A percentile compares a stretch with the other conserved stretches of the same genome.
phyloP scores from a whole-genome alignment of 352 stramenopile genomes.

The Pythium volutum region DNA sequence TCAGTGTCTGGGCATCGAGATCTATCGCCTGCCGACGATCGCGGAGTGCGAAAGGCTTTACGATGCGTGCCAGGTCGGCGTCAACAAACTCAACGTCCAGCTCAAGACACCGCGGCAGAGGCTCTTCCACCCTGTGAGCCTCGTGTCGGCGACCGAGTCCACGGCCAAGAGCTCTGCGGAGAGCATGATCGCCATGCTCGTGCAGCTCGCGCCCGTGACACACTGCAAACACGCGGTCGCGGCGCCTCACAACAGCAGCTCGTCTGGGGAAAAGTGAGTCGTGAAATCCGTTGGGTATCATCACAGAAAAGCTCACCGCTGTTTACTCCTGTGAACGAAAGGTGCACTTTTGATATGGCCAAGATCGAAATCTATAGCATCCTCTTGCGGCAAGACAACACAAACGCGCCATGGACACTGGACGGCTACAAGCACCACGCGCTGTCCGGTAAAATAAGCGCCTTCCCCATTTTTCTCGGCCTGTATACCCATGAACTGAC shows the following conservation, averaged over 20 bases:
- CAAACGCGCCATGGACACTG: constrained; percentile 32
- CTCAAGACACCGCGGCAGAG: constrained; percentile 22
- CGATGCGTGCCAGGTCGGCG: constrained; percentile 39
- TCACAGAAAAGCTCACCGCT: background rate
- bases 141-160: constrained; percentile 66
- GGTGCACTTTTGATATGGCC: constrained; percentile 61
- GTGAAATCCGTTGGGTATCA: background rate
- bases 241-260: background rate
- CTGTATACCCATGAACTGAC: background rate
- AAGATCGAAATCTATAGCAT: constrained; percentile 67
- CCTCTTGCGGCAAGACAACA: constrained; percentile 38
- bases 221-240: constrained; percentile 25
- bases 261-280: background rate
- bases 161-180: constrained; percentile 31
- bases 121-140: constrained; percentile 43
- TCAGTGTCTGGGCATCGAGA: constrained; percentile 55
- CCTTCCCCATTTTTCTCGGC: background rate
- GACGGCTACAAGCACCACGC: constrained; percentile 59
- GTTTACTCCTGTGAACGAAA: constrained; percentile 13
- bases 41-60: constrained; percentile 41
- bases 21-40: constrained; percentile 31
- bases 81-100: constrained; percentile 54
- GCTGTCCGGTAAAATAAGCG: constrained; percentile 30
- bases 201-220: constrained; percentile 46
- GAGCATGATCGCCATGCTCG: constrained; percentile 50